A percentile compares a stretch with the other conserved stretches of the same genome.
These are phyloP conservation scores for Chloromonas sp. DNA, from an alignment of 163 green algal genomes.

Conservation along the genomic window DNA sequence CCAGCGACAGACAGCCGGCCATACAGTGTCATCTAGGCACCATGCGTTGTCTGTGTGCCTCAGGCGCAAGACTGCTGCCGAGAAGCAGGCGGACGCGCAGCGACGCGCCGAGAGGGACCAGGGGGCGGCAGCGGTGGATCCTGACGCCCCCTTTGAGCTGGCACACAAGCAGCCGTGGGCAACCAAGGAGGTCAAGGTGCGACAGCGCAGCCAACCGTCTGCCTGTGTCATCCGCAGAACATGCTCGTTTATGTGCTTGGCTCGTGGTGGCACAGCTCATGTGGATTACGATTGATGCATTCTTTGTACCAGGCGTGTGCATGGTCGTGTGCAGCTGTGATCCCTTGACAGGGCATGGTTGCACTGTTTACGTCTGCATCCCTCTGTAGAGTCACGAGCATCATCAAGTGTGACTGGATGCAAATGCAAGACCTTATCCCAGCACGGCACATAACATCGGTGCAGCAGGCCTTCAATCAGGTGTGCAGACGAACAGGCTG, in stretches of 20 bases:
- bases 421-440: background rate
- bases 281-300: background rate
- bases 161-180: constrained; percentile 71
- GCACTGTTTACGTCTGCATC: too few relatives aligned
- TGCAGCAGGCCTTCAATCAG: background rate
- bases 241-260: too few relatives aligned
- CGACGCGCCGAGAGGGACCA: constrained; percentile 10
- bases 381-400: background rate
- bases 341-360: background rate
- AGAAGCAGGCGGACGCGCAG: constrained; percentile 46
- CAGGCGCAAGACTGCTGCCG: constrained; percentile 53
- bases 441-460: background rate
- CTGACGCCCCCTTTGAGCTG: constrained; percentile 42
- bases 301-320: background rate
- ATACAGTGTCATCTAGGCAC: background rate
- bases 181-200: constrained; percentile 52
- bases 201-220: background rate
- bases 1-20: background rate
- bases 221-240: too few relatives aligned
- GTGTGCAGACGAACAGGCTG: background rate
- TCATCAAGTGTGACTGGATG: background rate
- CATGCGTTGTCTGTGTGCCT: background rate
- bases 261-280: background rate
- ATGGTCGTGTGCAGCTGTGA: background rate
- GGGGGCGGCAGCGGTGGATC: constrained; percentile 17